Evolutionary conservation across 2,329 filamentous ascomycete species (phyloP), one percentile per base, ranked within the genome.

Genomic region (Pyrenochaeta sp.): DNA sequence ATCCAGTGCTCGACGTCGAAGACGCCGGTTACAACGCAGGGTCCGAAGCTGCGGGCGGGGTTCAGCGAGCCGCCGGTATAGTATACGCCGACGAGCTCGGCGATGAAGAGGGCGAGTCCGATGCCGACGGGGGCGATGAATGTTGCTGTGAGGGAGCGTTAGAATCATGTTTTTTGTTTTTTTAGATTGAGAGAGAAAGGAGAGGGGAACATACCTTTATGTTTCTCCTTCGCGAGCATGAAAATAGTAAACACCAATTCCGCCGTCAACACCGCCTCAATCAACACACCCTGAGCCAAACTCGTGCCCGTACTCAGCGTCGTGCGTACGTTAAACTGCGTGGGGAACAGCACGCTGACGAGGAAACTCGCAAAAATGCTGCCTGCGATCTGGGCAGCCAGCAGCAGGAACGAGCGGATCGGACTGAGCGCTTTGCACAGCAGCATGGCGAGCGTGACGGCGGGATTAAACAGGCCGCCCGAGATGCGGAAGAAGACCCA

Each of bases 191-290:
- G 17, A 7, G 9, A 11, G 14, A 15, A 32, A 32, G 13, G 19
- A n/a, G n/a, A 7, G 7, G 3, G 10, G 3, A 11, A 49, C 48
- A 27, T 53, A 66, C 62, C 62, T 52, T 84, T 83, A 60, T 89
- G 86, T 73, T 90, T 89, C 66, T 89, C 85, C 17, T 83, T 82
- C 0, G 85, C 86, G 29, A 89, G 73, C 80, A 89, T 86, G 41
- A 71, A 66, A 14, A 72, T 69, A 1, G 67, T 71, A 34, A 72
- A 72, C 24, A 72, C 67, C 36, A 72, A 45, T 26, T 69, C 59
- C 0, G 68, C 63, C 0, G 68, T 72, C 11, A 72, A 43, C 1
- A 72, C 46, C 3, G 60, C 58, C 28, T 72, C 76, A 28, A 78
- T 77, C 32, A 69, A 78, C 1, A 78, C 64, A 7, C 76, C 77